Evolutionary conservation across 768 basidiomycete genomes (phyloP).

Genomic region (Lactarius vividus): DNA sequence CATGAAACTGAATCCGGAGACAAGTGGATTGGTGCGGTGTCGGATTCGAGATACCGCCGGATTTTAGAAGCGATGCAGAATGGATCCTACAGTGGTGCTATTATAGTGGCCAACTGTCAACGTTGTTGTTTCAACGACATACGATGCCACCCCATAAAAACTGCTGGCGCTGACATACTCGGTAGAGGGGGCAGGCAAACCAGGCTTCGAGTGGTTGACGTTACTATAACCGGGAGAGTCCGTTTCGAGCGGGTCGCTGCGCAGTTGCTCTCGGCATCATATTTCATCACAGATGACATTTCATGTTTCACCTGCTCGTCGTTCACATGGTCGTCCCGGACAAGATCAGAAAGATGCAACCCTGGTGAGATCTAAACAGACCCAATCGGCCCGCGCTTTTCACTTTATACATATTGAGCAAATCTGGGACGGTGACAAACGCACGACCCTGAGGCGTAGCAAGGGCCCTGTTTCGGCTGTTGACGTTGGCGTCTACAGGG

Average conservation of each 20-base stretch:
- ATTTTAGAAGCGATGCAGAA: neutral
- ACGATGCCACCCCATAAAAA: neutral
- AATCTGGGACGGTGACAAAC: neutral
- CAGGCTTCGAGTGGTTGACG: neutral
- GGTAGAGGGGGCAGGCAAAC: neutral
- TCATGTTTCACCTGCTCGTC: neutral
- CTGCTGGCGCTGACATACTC: neutral
- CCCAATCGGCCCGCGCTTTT: neutral
- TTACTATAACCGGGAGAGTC: neutral
- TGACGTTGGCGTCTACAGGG: neutral
- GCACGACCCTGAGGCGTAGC: neutral
- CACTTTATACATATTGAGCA: conserved; percentile 2
- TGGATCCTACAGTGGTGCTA: neutral
- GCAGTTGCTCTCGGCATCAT: neutral
- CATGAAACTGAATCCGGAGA: neutral
- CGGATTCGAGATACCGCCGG: neutral
- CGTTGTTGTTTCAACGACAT: neutral
- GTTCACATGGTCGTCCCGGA: neutral
- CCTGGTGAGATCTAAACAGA: neutral
- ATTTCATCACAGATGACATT: neutral
- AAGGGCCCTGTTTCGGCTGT: neutral
- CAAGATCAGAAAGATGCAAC: neutral
- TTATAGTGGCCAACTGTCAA: neutral
- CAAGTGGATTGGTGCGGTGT: neutral
- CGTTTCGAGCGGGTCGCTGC: neutral